phyloP scores from a whole-genome alignment of 1,284 basidiomycete species.

The Rhodotorula sp. region DNA sequence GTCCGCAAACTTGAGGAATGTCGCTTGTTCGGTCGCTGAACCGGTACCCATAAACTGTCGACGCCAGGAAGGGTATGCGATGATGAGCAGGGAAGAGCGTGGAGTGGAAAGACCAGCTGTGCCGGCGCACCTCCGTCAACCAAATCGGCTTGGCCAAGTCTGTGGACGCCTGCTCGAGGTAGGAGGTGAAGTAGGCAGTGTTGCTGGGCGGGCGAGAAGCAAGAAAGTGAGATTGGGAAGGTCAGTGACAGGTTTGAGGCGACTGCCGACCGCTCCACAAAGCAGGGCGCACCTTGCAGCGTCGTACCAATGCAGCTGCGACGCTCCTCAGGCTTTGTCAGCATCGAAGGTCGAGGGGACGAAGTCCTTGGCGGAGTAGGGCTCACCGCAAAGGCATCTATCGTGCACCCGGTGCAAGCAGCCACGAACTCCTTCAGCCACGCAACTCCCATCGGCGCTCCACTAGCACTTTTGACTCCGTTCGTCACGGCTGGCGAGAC shows the following conservation, averaged over 20 bases:
- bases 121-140: slow-evolving; percentile 21
- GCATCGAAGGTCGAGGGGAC: too few species aligned
- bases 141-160: slow-evolving; percentile 26
- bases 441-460: slow-evolving; percentile 23
- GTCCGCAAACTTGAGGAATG: slow-evolving; percentile 15
- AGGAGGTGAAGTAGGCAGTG: slow-evolving; percentile 25
- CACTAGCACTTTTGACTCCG: slow-evolving; percentile 15
- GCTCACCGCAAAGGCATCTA: slow-evolving; percentile 26
- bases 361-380: too few species aligned
- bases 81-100: neutral
- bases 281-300: neutral
- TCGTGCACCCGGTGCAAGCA: slow-evolving; percentile 12
- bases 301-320: slow-evolving; percentile 35
- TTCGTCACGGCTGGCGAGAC: slow-evolving; percentile 39
- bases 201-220: neutral
- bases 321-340: neutral
- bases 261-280: too few species aligned
- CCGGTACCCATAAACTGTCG: slow-evolving; percentile 30
- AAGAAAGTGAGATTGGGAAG: neutral
- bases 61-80: neutral
- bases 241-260: too few species aligned
- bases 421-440: slow-evolving; percentile 25
- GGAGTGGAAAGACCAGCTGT: neutral
- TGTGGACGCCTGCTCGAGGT: slow-evolving; percentile 17
- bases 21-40: slow-evolving; percentile 5